phyloP scores from a whole-genome alignment of 83 land plant genomes.

The Thuja plicata region DNA sequence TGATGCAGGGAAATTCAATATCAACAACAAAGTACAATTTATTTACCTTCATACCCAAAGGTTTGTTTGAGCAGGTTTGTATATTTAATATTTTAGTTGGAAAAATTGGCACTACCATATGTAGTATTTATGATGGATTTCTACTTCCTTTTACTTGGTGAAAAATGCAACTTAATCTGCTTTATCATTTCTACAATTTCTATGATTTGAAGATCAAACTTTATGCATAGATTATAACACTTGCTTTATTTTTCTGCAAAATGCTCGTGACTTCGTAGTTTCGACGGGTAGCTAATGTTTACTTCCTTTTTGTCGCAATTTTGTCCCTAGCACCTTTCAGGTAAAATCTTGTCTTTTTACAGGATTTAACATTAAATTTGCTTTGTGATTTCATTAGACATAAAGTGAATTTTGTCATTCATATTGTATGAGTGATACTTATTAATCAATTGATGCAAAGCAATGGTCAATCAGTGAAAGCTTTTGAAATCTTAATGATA shows the following conservation, averaged over 20 bases:
- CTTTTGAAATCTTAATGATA: neutral
- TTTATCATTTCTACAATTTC: neutral
- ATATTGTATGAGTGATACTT: neutral
- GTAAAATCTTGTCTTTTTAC: conserved; percentile 8
- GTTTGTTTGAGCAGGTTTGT: conserved; percentile 15
- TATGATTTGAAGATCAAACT: neutral
- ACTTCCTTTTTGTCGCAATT: conserved; percentile 9
- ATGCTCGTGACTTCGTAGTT: conserved; percentile 9
- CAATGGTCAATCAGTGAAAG: too few species aligned
- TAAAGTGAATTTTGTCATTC: neutral
- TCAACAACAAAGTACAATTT: conserved; percentile 12
- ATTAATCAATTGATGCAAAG: neutral
- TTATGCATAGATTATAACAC: neutral
- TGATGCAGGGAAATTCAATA: conserved; percentile 1
- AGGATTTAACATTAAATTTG: neutral
- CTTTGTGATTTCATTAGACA: neutral
- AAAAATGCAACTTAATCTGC: neutral
- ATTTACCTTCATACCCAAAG: conserved; percentile 14
- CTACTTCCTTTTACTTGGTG: neutral
- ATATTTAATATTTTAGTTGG: neutral
- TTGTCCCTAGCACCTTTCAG: conserved; percentile 13
- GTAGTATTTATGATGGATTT: neutral
- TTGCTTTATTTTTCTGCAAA: neutral
- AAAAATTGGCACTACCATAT: neutral
- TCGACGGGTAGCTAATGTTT: conserved; percentile 12